These are phyloP conservation scores for Tephrocybe sp. DNA, from an alignment of 768 basidiomycete genomes.

Conservation along the genomic window DNA sequence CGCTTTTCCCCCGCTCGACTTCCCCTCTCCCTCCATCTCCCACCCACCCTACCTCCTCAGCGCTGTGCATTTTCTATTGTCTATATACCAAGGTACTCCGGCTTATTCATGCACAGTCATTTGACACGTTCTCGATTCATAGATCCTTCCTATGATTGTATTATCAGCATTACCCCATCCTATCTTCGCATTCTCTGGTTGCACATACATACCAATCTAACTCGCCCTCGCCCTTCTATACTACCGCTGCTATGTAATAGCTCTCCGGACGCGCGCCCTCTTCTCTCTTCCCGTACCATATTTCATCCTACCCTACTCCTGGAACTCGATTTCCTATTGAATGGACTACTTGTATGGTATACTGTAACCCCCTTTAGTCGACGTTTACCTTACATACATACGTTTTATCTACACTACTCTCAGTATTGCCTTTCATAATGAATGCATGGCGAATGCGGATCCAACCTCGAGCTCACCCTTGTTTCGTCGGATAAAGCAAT, in stretches of 20 bases:
- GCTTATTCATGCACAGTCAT: background rate
- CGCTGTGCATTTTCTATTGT: background rate
- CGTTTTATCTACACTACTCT: background rate
- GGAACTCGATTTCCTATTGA: conserved; percentile 4
- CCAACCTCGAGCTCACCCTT: background rate
- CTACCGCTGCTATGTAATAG: background rate
- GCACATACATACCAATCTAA: conserved; percentile 2
- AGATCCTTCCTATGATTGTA: conserved; percentile 17
- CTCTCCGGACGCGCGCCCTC: background rate
- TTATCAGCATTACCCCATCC: conserved; percentile 6
- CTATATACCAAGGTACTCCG: conserved; percentile 5
- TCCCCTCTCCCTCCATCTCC: background rate
- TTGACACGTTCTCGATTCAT: conserved; percentile 3
- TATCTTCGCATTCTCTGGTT: background rate
- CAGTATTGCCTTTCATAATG: background rate
- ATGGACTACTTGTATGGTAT: conserved; percentile 4
- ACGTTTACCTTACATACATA: background rate
- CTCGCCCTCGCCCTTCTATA: too few species aligned
- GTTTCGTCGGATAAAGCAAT: background rate
- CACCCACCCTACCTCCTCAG: too few species aligned
- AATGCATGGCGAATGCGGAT: background rate
- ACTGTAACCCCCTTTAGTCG: background rate
- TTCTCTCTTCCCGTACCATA: background rate
- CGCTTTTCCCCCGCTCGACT: background rate
- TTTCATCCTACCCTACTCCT: background rate